Evolutionary conservation across 176 grass and related monocot genomes (phyloP).

Genomic region (Neostapfia colusana): DNA sequence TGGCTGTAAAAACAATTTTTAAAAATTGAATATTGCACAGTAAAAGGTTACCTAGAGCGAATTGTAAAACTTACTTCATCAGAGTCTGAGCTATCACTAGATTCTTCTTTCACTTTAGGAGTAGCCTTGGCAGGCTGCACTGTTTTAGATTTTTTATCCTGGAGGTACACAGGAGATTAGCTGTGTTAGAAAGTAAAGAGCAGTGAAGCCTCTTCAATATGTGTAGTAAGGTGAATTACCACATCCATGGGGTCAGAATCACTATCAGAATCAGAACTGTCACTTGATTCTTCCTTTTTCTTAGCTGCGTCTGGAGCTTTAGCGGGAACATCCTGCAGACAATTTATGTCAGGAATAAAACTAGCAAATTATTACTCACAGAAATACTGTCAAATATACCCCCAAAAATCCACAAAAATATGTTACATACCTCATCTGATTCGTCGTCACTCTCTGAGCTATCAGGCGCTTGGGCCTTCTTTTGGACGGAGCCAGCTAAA

Average conservation of each 20-base stretch:
- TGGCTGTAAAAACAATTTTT: constrained; percentile 38
- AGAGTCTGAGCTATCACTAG: constrained; percentile 52
- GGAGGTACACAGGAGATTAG: neutral
- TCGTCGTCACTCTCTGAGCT: constrained; percentile 51
- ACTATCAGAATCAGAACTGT: constrained; percentile 47
- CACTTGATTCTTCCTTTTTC: constrained; percentile 46
- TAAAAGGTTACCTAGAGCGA: neutral
- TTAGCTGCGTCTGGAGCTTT: constrained; percentile 29
- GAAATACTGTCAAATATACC: neutral
- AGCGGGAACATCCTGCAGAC: constrained; percentile 24
- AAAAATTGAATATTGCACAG: neutral
- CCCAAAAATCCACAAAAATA: neutral
- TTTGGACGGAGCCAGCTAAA: constrained; percentile 31
- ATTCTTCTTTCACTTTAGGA: constrained; percentile 47
- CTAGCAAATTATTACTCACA: neutral
- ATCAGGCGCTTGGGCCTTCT: constrained; percentile 34
- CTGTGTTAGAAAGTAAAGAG: neutral
- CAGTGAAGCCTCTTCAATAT: neutral
- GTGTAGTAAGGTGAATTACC: constrained; percentile 16
- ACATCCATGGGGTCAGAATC: constrained; percentile 43
- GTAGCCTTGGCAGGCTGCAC: constrained; percentile 28
- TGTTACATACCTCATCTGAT: constrained; percentile 44
- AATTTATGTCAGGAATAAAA: neutral
- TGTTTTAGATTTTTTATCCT: constrained; percentile 44
- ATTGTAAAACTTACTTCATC: constrained; percentile 31